Percentiles rank a stretch among this genome's conserved stretches.
phyloP scores from a whole-genome alignment of 2,329 filamentous ascomycete species.

The Penicillium sp. region DNA sequence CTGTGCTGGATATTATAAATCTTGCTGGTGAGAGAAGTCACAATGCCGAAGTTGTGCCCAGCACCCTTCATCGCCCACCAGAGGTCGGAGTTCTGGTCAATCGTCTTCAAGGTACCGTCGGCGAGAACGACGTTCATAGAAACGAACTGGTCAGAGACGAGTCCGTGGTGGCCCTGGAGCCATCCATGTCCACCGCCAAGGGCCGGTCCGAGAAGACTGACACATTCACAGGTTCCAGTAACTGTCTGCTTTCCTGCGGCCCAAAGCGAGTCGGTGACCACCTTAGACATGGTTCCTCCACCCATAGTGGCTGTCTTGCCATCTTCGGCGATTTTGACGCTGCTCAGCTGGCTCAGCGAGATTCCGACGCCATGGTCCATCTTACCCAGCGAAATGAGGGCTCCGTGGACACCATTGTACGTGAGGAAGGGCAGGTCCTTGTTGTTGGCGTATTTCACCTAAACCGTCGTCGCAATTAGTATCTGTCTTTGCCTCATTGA shows the following conservation, averaged over 20 bases:
- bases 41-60: constrained; percentile 60
- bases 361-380: constrained; percentile 56
- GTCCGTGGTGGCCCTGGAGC: constrained; percentile 55
- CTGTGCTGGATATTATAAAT: constrained; percentile 47
- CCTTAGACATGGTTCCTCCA: constrained; percentile 51
- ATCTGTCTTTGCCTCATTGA: constrained; percentile 3
- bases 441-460: constrained; percentile 51
- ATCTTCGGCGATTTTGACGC: constrained; percentile 40
- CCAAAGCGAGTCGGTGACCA: constrained; percentile 52
- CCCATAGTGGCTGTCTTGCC: constrained; percentile 50
- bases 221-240: constrained; percentile 56
- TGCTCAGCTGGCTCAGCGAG: constrained; percentile 47
- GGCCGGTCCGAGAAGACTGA: constrained; percentile 49
- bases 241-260: constrained; percentile 53
- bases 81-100: constrained; percentile 50
- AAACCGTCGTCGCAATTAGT: background rate
- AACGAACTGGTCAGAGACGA: constrained; percentile 55
- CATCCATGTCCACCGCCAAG: constrained; percentile 60
- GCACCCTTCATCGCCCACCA: constrained; percentile 60
- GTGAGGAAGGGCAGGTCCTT: constrained; percentile 53
- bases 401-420: constrained; percentile 55
- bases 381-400: constrained; percentile 50
- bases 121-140: constrained; percentile 55
- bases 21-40: constrained; percentile 50
- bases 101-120: constrained; percentile 45